Evolutionary conservation across 1,139 yeast species (phyloP).

Genomic region (Scheffersomyces lignicola): DNA sequence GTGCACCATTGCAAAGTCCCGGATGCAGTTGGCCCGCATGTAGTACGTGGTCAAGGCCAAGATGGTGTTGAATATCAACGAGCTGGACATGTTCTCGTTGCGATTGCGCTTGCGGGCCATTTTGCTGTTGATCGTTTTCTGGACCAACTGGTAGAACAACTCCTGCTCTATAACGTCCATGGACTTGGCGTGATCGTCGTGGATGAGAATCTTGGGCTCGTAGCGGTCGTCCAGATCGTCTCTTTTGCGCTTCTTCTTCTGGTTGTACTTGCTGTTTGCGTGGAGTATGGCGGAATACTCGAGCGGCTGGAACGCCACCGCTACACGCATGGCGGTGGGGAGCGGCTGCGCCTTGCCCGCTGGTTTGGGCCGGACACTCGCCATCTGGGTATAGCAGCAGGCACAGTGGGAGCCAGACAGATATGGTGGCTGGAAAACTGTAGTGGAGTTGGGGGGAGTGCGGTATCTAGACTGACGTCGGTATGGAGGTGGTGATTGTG

Average conservation of each 20-base stretch:
- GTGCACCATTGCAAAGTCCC: conserved; percentile 16
- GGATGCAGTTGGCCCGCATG: conserved; percentile 21
- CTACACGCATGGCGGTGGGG: too few relatives aligned
- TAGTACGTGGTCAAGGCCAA: conserved; percentile 22
- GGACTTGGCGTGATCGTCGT: not conserved
- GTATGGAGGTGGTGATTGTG: too few relatives aligned
- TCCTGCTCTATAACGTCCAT: not conserved
- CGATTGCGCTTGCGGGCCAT: not conserved
- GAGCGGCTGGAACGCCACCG: not conserved
- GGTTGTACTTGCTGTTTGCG: not conserved
- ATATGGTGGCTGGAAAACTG: too few relatives aligned
- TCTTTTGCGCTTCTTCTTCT: not conserved
- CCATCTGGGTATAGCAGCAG: too few relatives aligned
- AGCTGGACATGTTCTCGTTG: not conserved
- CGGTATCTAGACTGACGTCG: too few relatives aligned
- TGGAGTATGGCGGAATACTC: not conserved
- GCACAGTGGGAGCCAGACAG: too few relatives aligned
- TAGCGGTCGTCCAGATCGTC: not conserved
- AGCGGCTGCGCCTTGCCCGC: too few relatives aligned
- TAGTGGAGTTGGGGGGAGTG: too few relatives aligned
- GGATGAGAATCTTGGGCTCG: not conserved
- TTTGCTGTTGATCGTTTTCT: not conserved
- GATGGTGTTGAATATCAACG: conserved; percentile 15
- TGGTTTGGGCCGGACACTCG: too few relatives aligned
- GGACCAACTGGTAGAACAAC: conserved; percentile 1